Percentiles rank a stretch among this genome's conserved stretches.
phyloP scores from a whole-genome alignment of 371 early-diverging fungal genomes.

The Lichtheimia corymbifera region DNA sequence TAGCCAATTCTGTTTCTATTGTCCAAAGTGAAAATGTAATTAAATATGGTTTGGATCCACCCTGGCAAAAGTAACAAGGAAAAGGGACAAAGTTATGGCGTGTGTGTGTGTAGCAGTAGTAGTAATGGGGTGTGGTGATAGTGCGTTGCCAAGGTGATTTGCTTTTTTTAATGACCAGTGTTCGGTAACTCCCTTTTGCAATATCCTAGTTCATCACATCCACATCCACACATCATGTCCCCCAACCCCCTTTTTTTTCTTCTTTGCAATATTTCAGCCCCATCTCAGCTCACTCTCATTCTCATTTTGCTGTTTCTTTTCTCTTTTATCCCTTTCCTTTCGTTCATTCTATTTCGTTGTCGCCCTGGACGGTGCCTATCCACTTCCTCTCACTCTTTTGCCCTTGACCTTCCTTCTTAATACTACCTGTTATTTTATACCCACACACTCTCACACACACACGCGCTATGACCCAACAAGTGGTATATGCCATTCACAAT shows the following conservation, averaged over 20 bases:
- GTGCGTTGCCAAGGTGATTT: too few species aligned
- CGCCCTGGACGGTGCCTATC: neutral
- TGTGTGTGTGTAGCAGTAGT: too few species aligned
- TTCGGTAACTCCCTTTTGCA: too few species aligned
- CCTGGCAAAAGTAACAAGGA: too few species aligned
- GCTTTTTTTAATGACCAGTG: too few species aligned
- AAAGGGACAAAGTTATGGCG: too few species aligned
- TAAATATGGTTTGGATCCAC: too few species aligned
- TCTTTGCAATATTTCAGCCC: constrained; percentile 4
- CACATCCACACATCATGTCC: neutral
- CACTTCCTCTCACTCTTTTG: neutral
- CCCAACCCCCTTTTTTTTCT: constrained; percentile 6
- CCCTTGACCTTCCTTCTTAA: constrained; percentile 1
- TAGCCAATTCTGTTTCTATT: too few species aligned
- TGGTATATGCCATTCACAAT: constrained; percentile 66
- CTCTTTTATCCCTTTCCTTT: neutral
- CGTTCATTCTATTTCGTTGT: neutral
- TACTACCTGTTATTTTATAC: neutral
- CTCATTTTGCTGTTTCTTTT: neutral
- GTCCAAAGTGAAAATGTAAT: too few species aligned
- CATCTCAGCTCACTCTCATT: neutral
- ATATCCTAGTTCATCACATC: constrained; percentile 1
- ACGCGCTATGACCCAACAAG: constrained; percentile 34
- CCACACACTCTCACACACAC: neutral
- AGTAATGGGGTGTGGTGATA: too few species aligned